Evolutionary conservation across 2,329 filamentous ascomycete genomes (phyloP).

Genomic region (Colletotrichum musicola): DNA sequence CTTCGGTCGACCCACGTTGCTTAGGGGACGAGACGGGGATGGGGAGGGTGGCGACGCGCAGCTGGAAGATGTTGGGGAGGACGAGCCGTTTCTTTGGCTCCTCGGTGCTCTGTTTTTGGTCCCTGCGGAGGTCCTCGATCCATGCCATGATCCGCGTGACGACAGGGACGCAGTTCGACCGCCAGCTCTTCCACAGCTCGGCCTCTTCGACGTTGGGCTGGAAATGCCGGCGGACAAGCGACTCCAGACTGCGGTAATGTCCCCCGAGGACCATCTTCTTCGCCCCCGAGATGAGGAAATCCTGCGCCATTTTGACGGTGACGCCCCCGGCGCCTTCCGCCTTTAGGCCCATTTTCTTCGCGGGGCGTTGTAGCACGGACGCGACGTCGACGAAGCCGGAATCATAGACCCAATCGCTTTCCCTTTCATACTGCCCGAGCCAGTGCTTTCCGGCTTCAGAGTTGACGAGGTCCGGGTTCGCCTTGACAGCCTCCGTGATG

Average conservation of each 20-base stretch:
- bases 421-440: conserved; percentile 43
- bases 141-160: conserved; percentile 38
- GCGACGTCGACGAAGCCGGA: conserved; percentile 18
- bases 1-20: not conserved
- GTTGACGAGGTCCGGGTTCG: conserved; percentile 41
- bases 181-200: conserved; percentile 29
- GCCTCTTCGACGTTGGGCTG: conserved; percentile 19
- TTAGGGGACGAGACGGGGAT: conserved; percentile 25
- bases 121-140: conserved; percentile 34
- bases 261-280: not conserved
- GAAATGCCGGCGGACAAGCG: not conserved
- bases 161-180: conserved; percentile 42
- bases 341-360: not conserved
- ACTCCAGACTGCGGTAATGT: not conserved
- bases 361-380: not conserved
- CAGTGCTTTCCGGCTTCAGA: conserved; percentile 49
- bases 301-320: not conserved
- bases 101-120: not conserved
- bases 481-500: conserved; percentile 44
- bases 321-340: not conserved
- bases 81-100: not conserved
- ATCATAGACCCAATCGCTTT: not conserved
- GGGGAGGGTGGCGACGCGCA: conserved; percentile 38
- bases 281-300: not conserved
- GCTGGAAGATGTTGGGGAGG: conserved; percentile 39